Evolutionary conservation across 148 eudicot species (phyloP).

Genomic region (Bassia scoparia): DNA sequence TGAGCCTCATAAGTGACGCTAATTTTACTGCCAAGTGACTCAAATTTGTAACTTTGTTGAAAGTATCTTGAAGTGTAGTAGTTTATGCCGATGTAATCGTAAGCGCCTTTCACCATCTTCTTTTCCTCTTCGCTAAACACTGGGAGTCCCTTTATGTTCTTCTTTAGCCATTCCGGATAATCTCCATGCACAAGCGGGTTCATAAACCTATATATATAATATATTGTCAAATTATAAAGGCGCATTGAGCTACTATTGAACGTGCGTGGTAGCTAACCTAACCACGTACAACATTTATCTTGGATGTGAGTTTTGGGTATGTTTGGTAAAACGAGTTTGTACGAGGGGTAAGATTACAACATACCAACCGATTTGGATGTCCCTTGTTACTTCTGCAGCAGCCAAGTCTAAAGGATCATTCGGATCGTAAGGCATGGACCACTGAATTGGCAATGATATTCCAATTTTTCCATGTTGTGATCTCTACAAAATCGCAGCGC

Average conservation of each 20-base stretch:
- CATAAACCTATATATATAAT: slow-evolving; percentile 4
- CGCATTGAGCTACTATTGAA: not conserved
- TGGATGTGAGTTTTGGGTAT: no score
- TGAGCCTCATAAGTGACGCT: not conserved
- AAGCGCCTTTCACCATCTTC: not conserved
- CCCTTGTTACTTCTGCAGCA: not conserved
- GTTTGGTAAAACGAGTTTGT: not conserved
- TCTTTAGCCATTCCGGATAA: slow-evolving; percentile 3
- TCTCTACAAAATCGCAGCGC: not conserved
- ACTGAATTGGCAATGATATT: slow-evolving; percentile 6
- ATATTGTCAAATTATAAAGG: not conserved
- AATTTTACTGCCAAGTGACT: not conserved
- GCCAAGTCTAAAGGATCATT: not conserved
- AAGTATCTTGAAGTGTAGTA: slow-evolving; percentile 1
- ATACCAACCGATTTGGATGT: not conserved
- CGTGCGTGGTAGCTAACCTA: no score
- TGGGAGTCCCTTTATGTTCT: not conserved
- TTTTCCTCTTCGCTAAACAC: not conserved
- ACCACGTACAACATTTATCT: no score
- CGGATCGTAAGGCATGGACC: not conserved
- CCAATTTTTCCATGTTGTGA: not conserved
- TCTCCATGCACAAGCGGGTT: not conserved
- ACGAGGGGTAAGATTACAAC: not conserved
- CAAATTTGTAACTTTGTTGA: not conserved
- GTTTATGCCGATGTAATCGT: not conserved